Conservation (phyloP, 176 grass and related monocot genomes). For the Pharus latifolius region DNA sequence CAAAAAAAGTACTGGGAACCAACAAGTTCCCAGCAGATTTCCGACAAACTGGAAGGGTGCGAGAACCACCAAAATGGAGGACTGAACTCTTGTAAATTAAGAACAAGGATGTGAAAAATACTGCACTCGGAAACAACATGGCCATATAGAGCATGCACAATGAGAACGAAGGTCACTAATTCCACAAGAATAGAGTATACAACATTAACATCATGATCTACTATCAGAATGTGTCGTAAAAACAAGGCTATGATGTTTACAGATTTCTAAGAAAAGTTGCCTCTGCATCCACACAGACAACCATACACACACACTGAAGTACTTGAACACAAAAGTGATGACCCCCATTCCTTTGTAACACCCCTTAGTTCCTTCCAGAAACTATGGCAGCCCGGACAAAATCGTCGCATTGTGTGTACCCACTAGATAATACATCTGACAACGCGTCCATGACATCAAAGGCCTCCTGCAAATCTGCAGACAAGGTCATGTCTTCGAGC, state of each 20-base stretch:
- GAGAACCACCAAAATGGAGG: too few relatives aligned
- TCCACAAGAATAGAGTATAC: neutral
- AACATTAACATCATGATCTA: neutral
- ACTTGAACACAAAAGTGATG: neutral
- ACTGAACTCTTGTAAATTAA: too few relatives aligned
- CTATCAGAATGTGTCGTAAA: too few relatives aligned
- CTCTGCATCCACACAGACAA: conserved; percentile 20
- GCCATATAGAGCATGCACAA: neutral
- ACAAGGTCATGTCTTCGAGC: conserved; percentile 78
- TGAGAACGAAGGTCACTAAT: neutral
- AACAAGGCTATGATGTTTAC: conserved; percentile 12
- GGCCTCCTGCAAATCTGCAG: conserved; percentile 75
- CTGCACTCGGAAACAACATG: neutral
- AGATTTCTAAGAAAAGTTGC: neutral
- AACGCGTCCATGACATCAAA: conserved; percentile 79
- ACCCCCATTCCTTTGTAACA: neutral
- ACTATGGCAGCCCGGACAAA: conserved; percentile 65
- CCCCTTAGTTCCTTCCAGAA: conserved; percentile 12
- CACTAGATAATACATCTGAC: conserved; percentile 50
- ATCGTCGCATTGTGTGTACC: conserved; percentile 56
- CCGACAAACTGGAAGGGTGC: too few relatives aligned
- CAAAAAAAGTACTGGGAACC: too few relatives aligned
- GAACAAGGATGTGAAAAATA: neutral
- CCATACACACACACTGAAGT: conserved; percentile 1
- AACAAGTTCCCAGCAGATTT: too few relatives aligned